Evolutionary conservation across 768 basidiomycete species (phyloP).

Genomic region (Dendrothele bispora): DNA sequence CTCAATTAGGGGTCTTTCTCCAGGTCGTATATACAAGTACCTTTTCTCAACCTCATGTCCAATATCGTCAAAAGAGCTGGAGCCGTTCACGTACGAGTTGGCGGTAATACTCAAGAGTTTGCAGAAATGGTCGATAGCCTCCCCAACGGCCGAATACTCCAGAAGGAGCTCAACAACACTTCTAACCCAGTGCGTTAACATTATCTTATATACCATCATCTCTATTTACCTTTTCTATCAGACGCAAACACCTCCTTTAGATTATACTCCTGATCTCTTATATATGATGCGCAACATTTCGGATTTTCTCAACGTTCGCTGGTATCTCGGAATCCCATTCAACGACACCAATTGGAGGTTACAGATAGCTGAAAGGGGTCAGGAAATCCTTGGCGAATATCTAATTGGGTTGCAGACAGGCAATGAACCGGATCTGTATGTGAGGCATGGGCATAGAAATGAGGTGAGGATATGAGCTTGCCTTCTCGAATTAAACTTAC

Average conservation of each 20-base stretch:
- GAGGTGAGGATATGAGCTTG: conserved; percentile 11
- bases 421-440: conserved; percentile 61
- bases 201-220: not conserved
- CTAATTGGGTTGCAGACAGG: conserved; percentile 72
- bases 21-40: conserved; percentile 53
- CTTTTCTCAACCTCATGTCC: conserved; percentile 79
- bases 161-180: conserved; percentile 40
- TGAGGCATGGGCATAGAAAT: conserved; percentile 15
- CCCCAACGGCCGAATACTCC: conserved; percentile 44
- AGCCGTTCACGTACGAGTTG: conserved; percentile 62
- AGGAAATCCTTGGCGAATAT: conserved; percentile 65
- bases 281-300: conserved; percentile 68
- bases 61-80: conserved; percentile 63
- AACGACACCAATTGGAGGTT: conserved; percentile 63
- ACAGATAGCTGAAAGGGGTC: conserved; percentile 57
- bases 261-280: conserved; percentile 65
- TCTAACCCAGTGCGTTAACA: conserved; percentile 39
- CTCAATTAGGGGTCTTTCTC: not conserved
- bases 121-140: conserved; percentile 52
- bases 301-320: conserved; percentile 56
- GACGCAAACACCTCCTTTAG: conserved; percentile 71
- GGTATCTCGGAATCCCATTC: conserved; percentile 57
- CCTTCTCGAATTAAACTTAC: conserved; percentile 31
- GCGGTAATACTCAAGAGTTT: conserved; percentile 80
- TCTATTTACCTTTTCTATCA: not conserved